Conservation (phyloP, 768 basidiomycete species). For the Boletus sp. region DNA sequence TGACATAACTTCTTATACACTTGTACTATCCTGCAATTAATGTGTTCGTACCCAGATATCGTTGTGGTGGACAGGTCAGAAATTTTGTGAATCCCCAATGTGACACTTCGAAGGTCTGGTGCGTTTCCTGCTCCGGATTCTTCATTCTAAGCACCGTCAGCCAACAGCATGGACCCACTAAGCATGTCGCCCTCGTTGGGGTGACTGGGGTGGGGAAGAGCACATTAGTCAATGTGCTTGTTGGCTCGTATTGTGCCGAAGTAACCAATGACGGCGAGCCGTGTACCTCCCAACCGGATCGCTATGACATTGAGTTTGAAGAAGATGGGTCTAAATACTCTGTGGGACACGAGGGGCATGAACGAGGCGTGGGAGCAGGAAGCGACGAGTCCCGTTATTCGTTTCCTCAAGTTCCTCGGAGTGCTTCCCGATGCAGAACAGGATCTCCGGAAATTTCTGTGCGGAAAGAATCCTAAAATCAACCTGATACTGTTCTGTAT, state of each 20-base stretch:
- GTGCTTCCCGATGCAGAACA: slow-evolving; percentile 6
- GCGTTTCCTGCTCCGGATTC: background rate
- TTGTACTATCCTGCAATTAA: background rate
- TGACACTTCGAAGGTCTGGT: slow-evolving; percentile 7
- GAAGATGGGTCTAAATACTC: background rate
- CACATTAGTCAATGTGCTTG: slow-evolving; percentile 17
- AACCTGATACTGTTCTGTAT: slow-evolving; percentile 14
- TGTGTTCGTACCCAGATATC: background rate
- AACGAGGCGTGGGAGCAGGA: slow-evolving; percentile 6
- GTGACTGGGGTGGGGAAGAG: slow-evolving; percentile 15
- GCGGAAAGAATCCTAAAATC: slow-evolving; percentile 7
- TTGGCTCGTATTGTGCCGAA: background rate
- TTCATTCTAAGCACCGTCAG: background rate
- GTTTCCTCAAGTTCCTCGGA: slow-evolving; percentile 7
- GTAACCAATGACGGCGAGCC: slow-evolving; percentile 7
- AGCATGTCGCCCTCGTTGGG: slow-evolving; percentile 15
- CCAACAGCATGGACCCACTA: slow-evolving; percentile 1
- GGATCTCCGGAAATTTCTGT: slow-evolving; percentile 10
- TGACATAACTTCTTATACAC: background rate
- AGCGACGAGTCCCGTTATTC: background rate
- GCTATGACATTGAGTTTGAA: background rate
- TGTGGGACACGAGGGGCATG: slow-evolving; percentile 15
- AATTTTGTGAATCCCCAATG: too few relatives aligned
- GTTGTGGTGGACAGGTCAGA: background rate
- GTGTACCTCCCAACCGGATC: background rate